phyloP scores from a whole-genome alignment of 345 rosid genomes.

The Brassica juncea region DNA sequence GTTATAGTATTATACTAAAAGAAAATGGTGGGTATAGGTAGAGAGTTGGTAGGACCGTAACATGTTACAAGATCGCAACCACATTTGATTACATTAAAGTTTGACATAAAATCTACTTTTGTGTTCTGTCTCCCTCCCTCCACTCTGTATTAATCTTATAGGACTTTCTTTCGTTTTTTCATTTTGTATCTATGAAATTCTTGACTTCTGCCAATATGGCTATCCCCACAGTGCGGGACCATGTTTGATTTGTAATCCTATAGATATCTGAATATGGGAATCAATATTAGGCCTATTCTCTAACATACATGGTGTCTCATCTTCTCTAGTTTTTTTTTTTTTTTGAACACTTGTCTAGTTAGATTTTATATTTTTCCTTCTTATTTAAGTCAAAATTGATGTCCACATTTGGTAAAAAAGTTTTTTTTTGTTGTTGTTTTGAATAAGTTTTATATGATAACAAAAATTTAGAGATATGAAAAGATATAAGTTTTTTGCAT shows the following conservation, averaged over 20 bases:
- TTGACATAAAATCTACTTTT: neutral
- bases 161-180: neutral
- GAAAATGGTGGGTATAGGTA: constrained; percentile 16
- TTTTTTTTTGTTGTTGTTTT: no score
- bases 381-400: neutral
- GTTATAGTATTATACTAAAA: neutral
- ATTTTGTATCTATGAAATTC: neutral
- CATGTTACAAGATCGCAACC: constrained; percentile 37
- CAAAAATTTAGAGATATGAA: neutral
- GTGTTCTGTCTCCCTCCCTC: neutral
- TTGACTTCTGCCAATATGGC: neutral
- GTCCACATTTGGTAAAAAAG: neutral
- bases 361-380: neutral
- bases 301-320: neutral
- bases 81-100: constrained; percentile 31
- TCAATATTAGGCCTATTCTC: neutral
- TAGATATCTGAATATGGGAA: neutral
- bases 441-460: no score
- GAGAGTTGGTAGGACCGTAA: constrained; percentile 35
- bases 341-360: neutral
- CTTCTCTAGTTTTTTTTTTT: neutral
- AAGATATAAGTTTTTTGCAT: no score
- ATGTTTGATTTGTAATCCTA: neutral
- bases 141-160: neutral
- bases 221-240: neutral